Evolutionary conservation across 2,329 filamentous ascomycete genomes (phyloP), one percentile per base, ranked within the genome.

Genomic region (Aspergillus tubingensis): DNA sequence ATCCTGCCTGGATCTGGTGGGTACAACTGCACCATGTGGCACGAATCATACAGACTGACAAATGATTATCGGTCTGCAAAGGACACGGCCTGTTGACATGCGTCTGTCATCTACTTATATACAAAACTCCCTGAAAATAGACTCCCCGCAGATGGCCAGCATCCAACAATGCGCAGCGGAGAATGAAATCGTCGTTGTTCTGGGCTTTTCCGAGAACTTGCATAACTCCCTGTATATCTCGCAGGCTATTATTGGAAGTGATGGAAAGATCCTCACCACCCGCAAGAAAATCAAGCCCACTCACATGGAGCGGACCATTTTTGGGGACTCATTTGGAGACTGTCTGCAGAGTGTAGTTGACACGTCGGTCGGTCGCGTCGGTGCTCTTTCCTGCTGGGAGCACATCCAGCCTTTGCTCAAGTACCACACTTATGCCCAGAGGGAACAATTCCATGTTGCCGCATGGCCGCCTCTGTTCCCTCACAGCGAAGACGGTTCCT

Each of bases 271-370:
- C 8, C 57, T 74, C 8, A 65, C 75, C 5, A 71, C 77, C 48
- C 77, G 81, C 5, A 75, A 80, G 19, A 85, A 85, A 70, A 73
- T 84, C 64, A 85, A 85, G 67, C 78, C 82, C 0, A 85, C 81
- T 0, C 81, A 84, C 56, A 80, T 85, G 74, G 82, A 85, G 67
- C 76, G 81, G 0, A 81, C 80, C 2, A 62, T 84, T 15, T 85
- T 80, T 30, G 82, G 82, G 1, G 82, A 85, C 41, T 78, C 77
- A 0, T 68, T 70, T 0, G 78, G 74, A 0, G 66, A 74, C 3
- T 76, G 73, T 15, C 65, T 84, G 4, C 65, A 69, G 5, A 78
- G 71, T 36, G 81, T 83, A 2, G 76, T 71, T 0, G 72, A 80
- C 2, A 48, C 39, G 63, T 72, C 25, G 62, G 74, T 61, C 75